Evolutionary conservation across 805 yeast species (phyloP), one percentile per base, ranked within the genome.

Genomic region (Maudiozyma bulderi): DNA sequence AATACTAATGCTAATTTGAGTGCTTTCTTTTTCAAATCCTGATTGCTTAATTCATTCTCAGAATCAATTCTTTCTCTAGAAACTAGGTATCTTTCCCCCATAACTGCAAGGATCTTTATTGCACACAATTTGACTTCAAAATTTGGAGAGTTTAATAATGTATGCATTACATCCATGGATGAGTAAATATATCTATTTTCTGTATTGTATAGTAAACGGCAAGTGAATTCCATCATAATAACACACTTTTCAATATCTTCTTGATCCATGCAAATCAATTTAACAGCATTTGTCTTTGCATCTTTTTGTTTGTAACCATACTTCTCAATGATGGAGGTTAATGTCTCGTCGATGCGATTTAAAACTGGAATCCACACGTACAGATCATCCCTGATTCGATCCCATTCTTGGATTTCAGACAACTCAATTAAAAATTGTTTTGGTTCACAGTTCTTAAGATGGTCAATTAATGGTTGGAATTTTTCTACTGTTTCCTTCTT

Each of bases 331-430:
- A 75, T 68, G 3, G 58, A 56, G 46, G 80, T 84, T 47, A 86
- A 68, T 6, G 86, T 73, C 10, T 71, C 74, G 61, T 90, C 96
- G 59, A 90, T 79, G 56, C 82, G 72, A 63, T 88, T 84, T 56
- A 91, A 70, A 1, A 86, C 79, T 0, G 83, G 76, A 31, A 86
- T 77, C 93, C 95, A 90, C 51, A 81, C 82, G 52, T 75, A 75
- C 34, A 91, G 65, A 56, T 86, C 84, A 37, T 84, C 86, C 52
- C 80, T 72, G 8, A 87, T 82, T 28, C 81, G 68, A 32, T 75
- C 75, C 88, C 88, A 82, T 14, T 57, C 60, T 51, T 71, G 56
- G 51, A 76, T 69, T 3, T 52, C 52, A 11, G 59, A 59, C 46
- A 80, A 59, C 40, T 66, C 58, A 3, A 52, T 50, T 1, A 81